These are phyloP conservation scores for Saccharata proteae DNA, from an alignment of 2,329 filamentous ascomycete genomes.

Conservation along the genomic window DNA sequence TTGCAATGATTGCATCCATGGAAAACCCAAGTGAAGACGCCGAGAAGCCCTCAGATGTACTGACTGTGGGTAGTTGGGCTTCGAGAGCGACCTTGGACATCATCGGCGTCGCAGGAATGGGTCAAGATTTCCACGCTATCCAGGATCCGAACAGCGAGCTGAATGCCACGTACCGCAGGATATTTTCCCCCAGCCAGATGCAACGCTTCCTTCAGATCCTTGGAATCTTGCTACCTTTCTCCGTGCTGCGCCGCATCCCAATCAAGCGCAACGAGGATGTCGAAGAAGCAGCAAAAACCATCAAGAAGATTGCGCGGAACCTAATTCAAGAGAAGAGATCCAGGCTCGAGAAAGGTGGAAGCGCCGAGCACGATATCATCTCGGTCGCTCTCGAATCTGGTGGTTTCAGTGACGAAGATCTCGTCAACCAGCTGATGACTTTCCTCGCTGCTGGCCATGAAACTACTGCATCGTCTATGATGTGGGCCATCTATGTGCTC, in stretches of 20 bases:
- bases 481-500: conserved; percentile 43
- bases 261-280: conserved; percentile 50
- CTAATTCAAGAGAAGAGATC: conserved; percentile 61
- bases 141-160: conserved; percentile 39
- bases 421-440: conserved; percentile 85
- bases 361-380: conserved; percentile 57
- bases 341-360: conserved; percentile 36
- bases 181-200: conserved; percentile 37
- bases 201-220: conserved; percentile 47
- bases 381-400: conserved; percentile 68
- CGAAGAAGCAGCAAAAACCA: conserved; percentile 21
- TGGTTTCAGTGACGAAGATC: conserved; percentile 62
- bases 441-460: conserved; percentile 63
- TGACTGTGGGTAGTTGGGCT: conserved; percentile 35
- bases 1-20: conserved; percentile 20
- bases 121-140: conserved; percentile 43
- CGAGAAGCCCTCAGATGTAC: conserved; percentile 20
- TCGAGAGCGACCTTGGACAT: conserved; percentile 45
- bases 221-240: conserved; percentile 48
- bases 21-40: conserved; percentile 12
- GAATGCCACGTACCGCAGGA: conserved; percentile 38
- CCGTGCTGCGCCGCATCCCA: conserved; percentile 52
- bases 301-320: conserved; percentile 50
- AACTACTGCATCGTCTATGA: conserved; percentile 42
- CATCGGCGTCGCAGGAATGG: conserved; percentile 45